phyloP scores from a whole-genome alignment of 352 stramenopile species.

The Phytophthora fragariaefolia region DNA sequence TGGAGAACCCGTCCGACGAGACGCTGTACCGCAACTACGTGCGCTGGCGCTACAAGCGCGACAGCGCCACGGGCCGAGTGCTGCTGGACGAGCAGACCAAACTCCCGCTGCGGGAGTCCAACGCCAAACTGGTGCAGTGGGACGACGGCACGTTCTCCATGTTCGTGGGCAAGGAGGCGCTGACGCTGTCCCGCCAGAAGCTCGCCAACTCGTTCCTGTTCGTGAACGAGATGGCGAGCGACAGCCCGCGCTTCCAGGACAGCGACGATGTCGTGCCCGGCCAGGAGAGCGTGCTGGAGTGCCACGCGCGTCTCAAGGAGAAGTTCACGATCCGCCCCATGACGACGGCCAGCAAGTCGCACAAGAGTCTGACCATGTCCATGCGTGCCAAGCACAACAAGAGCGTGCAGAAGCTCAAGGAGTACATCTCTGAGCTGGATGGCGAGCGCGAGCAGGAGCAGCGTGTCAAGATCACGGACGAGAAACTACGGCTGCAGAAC shows the following conservation, averaged over 20 bases:
- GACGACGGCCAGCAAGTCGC: slow-evolving; percentile 83
- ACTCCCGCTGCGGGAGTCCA: slow-evolving; percentile 70
- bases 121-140: slow-evolving; percentile 88
- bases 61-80: slow-evolving; percentile 62
- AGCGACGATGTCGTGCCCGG: slow-evolving; percentile 63
- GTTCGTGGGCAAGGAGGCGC: slow-evolving; percentile 85
- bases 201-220: slow-evolving; percentile 90
- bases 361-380: slow-evolving; percentile 90
- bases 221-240: slow-evolving; percentile 77
- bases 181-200: slow-evolving; percentile 85
- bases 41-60: slow-evolving; percentile 79
- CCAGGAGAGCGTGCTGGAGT: slow-evolving; percentile 85
- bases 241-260: slow-evolving; percentile 69
- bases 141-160: slow-evolving; percentile 87
- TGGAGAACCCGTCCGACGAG: slow-evolving; percentile 85
- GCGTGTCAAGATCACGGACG: slow-evolving; percentile 86
- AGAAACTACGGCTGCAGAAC: slow-evolving; percentile 83
- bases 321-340: slow-evolving; percentile 91
- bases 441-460: slow-evolving; percentile 85
- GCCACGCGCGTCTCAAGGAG: slow-evolving; percentile 77
- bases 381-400: slow-evolving; percentile 92
- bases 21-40: slow-evolving; percentile 89
- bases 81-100: slow-evolving; percentile 70
- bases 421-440: slow-evolving; percentile 88
- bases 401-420: slow-evolving; percentile 84